phyloP scores from a whole-genome alignment of 2,329 filamentous ascomycete genomes.

The Trichoderma asperellum region DNA sequence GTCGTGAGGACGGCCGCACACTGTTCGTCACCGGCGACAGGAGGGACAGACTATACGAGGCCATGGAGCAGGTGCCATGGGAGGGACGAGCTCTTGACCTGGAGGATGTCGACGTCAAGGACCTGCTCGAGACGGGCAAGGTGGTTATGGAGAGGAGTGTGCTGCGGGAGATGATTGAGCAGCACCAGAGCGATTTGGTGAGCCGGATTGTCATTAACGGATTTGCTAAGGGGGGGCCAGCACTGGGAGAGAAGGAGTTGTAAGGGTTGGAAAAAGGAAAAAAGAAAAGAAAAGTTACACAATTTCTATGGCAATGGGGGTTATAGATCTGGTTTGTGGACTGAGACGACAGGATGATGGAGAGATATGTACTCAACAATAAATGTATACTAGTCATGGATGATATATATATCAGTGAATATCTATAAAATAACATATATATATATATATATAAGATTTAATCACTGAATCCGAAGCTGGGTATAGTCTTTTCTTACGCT shows the following conservation, averaged over 20 bases:
- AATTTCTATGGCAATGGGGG: background rate
- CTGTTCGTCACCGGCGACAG: constrained; percentile 71
- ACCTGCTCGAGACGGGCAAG: constrained; percentile 81
- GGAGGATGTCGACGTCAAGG: constrained; percentile 92
- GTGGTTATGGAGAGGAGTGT: constrained; percentile 85
- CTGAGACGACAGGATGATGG: background rate
- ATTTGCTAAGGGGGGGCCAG: constrained; percentile 40
- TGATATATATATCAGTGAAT: constrained; percentile 1
- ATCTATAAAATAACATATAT: background rate
- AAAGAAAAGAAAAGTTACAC: background rate
- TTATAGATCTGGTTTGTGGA: background rate
- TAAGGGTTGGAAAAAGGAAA: constrained; percentile 29
- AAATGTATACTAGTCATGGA: constrained; percentile 20
- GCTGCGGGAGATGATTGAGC: constrained; percentile 71
- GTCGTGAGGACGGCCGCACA: constrained; percentile 67
- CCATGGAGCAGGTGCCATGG: constrained; percentile 65
- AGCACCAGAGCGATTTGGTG: constrained; percentile 70
- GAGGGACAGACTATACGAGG: constrained; percentile 66
- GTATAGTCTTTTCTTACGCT: no score
- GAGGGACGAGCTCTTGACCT: constrained; percentile 72
- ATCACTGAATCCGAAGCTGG: background rate
- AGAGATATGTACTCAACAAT: background rate
- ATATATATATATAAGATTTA: background rate
- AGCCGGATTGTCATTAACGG: constrained; percentile 52
- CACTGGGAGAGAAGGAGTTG: constrained; percentile 47